Percentiles rank a stretch among this genome's conserved stretches.
Evolutionary conservation across 257 asterid species (phyloP).

Genomic region (Prunella vulgaris): DNA sequence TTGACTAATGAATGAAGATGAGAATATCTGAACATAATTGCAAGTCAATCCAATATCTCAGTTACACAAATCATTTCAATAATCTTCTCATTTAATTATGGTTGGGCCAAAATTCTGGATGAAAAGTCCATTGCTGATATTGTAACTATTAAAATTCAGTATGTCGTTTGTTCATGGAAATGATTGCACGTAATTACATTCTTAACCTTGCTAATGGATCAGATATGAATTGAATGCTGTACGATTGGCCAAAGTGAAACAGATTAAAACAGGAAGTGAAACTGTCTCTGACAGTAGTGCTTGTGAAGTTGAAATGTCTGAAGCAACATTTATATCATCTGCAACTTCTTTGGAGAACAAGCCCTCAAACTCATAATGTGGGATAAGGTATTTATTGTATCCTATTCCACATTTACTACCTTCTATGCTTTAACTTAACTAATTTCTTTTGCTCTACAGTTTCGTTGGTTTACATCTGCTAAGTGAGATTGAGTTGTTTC

Average conservation of each 20-base stretch:
- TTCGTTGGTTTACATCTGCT: neutral
- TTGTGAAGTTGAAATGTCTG: conserved; percentile 88
- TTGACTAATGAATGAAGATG: neutral
- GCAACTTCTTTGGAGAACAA: conserved; percentile 30
- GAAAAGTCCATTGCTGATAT: neutral
- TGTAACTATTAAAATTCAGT: neutral
- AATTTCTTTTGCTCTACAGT: conserved; percentile 8
- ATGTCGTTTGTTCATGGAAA: neutral
- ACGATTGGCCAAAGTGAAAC: conserved; percentile 53
- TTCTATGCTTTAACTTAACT: conserved; percentile 6
- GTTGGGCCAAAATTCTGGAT: neutral
- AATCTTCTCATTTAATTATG: neutral
- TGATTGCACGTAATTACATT: neutral
- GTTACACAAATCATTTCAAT: neutral
- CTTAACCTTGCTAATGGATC: conserved; percentile 28
- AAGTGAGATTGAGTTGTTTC: neutral
- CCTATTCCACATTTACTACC: conserved; percentile 12
- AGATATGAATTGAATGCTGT: conserved; percentile 79
- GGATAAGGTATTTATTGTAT: conserved; percentile 32
- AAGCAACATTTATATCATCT: conserved; percentile 43
- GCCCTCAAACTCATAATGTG: conserved; percentile 13
- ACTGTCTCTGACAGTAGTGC: conserved; percentile 32
- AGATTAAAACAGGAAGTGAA: conserved; percentile 42
- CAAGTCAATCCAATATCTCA: neutral
- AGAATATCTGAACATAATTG: neutral